A percentile compares a stretch with the other conserved stretches of the same genome.
These are phyloP conservation scores for Thermoascus crustaceus DNA, from an alignment of 2,329 filamentous ascomycete genomes.

Conservation along the genomic window DNA sequence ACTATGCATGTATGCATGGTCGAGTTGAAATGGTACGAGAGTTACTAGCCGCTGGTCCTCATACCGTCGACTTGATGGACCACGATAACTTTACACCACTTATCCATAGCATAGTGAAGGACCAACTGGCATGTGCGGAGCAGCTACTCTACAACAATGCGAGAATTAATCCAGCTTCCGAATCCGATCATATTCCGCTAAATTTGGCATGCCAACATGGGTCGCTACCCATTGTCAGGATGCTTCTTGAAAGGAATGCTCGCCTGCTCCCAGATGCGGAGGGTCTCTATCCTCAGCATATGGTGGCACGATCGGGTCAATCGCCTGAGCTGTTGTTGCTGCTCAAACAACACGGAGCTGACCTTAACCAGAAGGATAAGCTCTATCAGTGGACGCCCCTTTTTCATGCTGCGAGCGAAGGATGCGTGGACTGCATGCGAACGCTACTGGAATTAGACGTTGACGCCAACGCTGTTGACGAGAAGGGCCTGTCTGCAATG, in stretches of 20 bases:
- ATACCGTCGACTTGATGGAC: conserved; percentile 79
- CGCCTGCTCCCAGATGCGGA: conserved; percentile 88
- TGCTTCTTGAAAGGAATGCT: conserved; percentile 73
- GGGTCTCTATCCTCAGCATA: conserved; percentile 91
- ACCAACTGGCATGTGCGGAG: conserved; percentile 71
- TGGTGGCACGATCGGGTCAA: conserved; percentile 83
- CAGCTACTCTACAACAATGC: conserved; percentile 68
- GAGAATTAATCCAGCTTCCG: conserved; percentile 76
- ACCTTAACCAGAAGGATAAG: conserved; percentile 89
- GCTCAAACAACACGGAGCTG: conserved; percentile 75
- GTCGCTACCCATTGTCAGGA: conserved; percentile 71
- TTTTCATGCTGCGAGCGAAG: conserved; percentile 93
- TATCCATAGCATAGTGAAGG: conserved; percentile 89
- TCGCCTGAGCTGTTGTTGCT: conserved; percentile 70
- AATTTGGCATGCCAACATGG: conserved; percentile 94
- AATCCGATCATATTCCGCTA: conserved; percentile 85
- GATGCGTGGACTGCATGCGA: conserved; percentile 79
- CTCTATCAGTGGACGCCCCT: conserved; percentile 96
- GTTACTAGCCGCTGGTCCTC: conserved; percentile 59
- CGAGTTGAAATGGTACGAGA: conserved; percentile 72
- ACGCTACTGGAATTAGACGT: conserved; percentile 72
- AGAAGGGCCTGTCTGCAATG: conserved; percentile 88
- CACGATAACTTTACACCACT: conserved; percentile 96
- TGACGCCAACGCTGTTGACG: conserved; percentile 72
- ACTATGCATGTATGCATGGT: conserved; percentile 95